Base-by-base conservation (phyloP, 2,329 filamentous ascomycete species). In the Raffaelea deltoideospora region DNA sequence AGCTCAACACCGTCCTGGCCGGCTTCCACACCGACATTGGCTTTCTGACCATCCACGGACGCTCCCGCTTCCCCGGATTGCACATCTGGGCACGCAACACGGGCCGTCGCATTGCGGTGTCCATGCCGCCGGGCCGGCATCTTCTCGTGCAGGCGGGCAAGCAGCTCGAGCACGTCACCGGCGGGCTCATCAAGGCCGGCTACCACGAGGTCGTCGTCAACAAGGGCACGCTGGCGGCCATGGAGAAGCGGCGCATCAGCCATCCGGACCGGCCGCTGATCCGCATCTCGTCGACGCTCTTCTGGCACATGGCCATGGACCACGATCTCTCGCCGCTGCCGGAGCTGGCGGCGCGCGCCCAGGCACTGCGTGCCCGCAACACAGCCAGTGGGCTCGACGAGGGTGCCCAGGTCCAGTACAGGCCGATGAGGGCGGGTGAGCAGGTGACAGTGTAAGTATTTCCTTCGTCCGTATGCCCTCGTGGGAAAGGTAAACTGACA, bases 1-100 rank as follows among this genome's bases (percentile, higher is more conserved):
- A 51, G 3, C 56, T 60, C 35, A 62, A 73, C 56, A 75, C 69
- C 34, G 74, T 76, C 47, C 63, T 76, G 14, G 71, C 71, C 14
- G 71, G 71, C 28, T 76, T 76, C 58, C 71, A 76, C 52, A 75
- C 71, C 1, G 71, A 76, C 48, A 66, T 76, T 39, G 76, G 76
- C 60, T 76, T 75, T 51, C 60, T 76, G 37, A 76, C 71, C 44
- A 76, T 76, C 53, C 71, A 76, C 56, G 71, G 71, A 38, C 71
- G 71, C 45, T 72, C 67, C 21, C 67, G 71, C 41, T 76, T 72
- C 46, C 71, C 71, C 0, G 71, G 71, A 3, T 60, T 76, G 45
- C 64, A 76, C 56, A 67, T 76, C 48, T 76, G 71, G 71, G 71
- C 69, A 18, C 68, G 71, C 45, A 76, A 76, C 61, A 75, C 70